Evolutionary conservation across 306 rosid species (phyloP).

Genomic region (Ceratonia siliqua): DNA sequence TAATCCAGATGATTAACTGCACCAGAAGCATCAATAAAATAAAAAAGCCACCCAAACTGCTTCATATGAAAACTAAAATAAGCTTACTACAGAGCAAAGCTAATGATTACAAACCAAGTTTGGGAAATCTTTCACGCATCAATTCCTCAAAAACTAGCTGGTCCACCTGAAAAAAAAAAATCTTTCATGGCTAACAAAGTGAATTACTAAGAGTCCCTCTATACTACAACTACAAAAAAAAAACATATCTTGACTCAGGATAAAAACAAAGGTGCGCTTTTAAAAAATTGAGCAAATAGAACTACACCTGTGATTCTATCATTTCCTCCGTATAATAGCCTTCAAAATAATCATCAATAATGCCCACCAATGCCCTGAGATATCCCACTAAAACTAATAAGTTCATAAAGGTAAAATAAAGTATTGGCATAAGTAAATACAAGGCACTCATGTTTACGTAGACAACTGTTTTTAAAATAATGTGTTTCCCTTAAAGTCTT

Average conservation of each 20-base stretch:
- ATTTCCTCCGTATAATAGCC: slow-evolving; percentile 92
- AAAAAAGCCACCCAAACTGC: slow-evolving; percentile 39
- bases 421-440: not conserved
- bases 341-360: slow-evolving; percentile 84
- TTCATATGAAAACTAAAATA: slow-evolving; percentile 33
- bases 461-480: slow-evolving; percentile 1
- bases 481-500: slow-evolving; percentile 3
- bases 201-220: slow-evolving; percentile 5
- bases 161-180: slow-evolving; percentile 57
- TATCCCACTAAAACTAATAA: slow-evolving; percentile 36
- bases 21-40: slow-evolving; percentile 53
- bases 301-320: slow-evolving; percentile 90
- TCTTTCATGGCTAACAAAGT: slow-evolving; percentile 22
- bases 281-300: slow-evolving; percentile 12
- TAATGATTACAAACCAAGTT: slow-evolving; percentile 54
- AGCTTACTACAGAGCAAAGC: slow-evolving; percentile 25
- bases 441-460: slow-evolving; percentile 22
- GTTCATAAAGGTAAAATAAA: slow-evolving; percentile 27
- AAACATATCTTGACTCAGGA: slow-evolving; percentile 14
- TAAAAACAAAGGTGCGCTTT: slow-evolving; percentile 10
- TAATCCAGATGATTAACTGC: slow-evolving; percentile 99
- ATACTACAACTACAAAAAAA: slow-evolving; percentile 26
- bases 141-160: slow-evolving; percentile 74
- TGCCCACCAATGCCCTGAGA: slow-evolving; percentile 83
- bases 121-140: slow-evolving; percentile 67